Evolutionary conservation across 1,139 yeast genomes (phyloP).

Genomic region (Protomyces inouyei): DNA sequence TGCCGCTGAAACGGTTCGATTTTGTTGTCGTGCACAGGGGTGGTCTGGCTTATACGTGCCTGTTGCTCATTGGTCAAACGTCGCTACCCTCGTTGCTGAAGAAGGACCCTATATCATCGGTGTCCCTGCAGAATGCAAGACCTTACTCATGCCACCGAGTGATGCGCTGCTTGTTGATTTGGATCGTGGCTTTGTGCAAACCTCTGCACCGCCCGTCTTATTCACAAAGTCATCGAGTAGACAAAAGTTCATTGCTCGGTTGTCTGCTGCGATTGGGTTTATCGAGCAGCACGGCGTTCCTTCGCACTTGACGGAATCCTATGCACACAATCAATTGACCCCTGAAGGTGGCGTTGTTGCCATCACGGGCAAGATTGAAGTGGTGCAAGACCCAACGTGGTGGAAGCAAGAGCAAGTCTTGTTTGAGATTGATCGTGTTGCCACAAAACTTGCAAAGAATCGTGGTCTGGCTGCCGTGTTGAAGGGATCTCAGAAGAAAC

Average conservation of each 20-base stretch:
- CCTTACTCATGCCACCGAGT: conserved; percentile 11
- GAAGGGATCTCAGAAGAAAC: conserved; percentile 17
- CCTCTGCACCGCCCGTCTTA: conserved; percentile 16
- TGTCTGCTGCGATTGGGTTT: conserved; percentile 6
- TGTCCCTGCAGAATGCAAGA: conserved; percentile 16
- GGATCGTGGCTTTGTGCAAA: conserved; percentile 12
- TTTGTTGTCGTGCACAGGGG: conserved; percentile 7
- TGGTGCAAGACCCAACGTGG: conserved; percentile 20
- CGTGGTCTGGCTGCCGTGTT: conserved; percentile 14
- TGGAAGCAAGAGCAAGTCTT: conserved; percentile 17
- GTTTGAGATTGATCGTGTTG: conserved; percentile 19
- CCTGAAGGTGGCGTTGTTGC: conserved; percentile 24
- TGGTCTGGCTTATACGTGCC: conserved; percentile 27
- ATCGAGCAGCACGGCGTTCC: conserved; percentile 12
- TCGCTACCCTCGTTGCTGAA: conserved; percentile 9
- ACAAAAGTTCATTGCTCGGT: conserved; percentile 14
- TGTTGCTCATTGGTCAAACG: conserved; percentile 8
- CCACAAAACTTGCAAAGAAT: conserved; percentile 15
- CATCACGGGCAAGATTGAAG: conserved; percentile 11
- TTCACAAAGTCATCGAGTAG: conserved; percentile 16
- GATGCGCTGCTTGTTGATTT: conserved; percentile 25
- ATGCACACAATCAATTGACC: conserved; percentile 3
- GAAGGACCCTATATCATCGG: conserved; percentile 26
- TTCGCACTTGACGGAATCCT: conserved; percentile 15
- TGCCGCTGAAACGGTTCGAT: conserved; percentile 23